Base-by-base conservation (phyloP, 345 rosid genomes). In the Draba incana region DNA sequence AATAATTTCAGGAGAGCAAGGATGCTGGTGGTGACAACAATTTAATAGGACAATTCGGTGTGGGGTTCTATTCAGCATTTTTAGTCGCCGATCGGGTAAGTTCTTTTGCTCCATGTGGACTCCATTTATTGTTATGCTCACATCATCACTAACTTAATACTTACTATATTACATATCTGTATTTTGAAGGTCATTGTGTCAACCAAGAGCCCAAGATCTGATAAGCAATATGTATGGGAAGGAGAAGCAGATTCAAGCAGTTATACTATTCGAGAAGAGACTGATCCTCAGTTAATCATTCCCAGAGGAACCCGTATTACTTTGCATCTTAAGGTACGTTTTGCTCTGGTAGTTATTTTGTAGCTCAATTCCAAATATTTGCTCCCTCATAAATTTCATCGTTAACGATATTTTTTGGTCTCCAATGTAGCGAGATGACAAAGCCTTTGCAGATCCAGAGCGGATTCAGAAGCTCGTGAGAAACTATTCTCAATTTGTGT, bases 21-120 rank as follows among this genome's bases (percentile, higher is more conserved):
- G 93, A 89, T 71, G 86, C 90, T 6, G 86, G 95, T 62, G 74
- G 79, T 13, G 92, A 94, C 70, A 87, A 39, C 78, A 94, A 91
- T 79, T 85, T 94, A 75, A 94, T 94, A 25, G 99, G 99, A 55
- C 99, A 94, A 75, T 94, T 94, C 73, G 99, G 99, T 76, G 99
- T 94, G 35, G 99, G 99, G 5, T 94, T 94, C 75, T 94, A 94
- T 78, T 94, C 99, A 49, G 77, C 99, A 43, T 94, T 94, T 70
- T 83, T 94, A 49, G 99, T 94, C 79, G 71, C 99, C 14, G 98
- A 91, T 57, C 79, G 84, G 77, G 99, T 94, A 77, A 67, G 68
- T 44, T 30, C 66, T 44, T 39, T 2, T 6, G 48, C 8, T 53
- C 4, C 16, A 13, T 9, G 42, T 20, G 37, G 42, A 27, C 13